phyloP scores from a whole-genome alignment of 2,329 filamentous ascomycete genomes.

The Talaromyces atroroseus region DNA sequence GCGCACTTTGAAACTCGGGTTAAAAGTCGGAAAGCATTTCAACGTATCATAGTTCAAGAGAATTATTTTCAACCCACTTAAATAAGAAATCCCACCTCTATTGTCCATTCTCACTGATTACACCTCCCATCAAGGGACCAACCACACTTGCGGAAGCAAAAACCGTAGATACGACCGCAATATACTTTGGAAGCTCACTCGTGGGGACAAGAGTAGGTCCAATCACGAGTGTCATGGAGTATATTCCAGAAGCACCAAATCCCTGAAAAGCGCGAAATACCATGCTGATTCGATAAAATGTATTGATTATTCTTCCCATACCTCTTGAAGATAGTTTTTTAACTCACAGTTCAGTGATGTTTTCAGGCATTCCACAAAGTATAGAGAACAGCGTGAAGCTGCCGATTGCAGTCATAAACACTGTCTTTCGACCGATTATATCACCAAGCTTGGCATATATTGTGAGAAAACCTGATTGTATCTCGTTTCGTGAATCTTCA shows the following conservation, averaged over 20 bases:
- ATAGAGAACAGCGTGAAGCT: constrained; percentile 40
- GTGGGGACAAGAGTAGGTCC: constrained; percentile 17
- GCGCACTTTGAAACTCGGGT: not conserved
- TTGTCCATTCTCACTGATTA: constrained; percentile 14
- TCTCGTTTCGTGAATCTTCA: not conserved
- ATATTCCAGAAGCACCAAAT: constrained; percentile 22
- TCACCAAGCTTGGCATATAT: constrained; percentile 44
- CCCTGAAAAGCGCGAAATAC: constrained; percentile 26
- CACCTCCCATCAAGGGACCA: constrained; percentile 20
- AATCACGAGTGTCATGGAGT: constrained; percentile 20
- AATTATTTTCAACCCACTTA: constrained; percentile 11
- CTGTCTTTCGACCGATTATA: constrained; percentile 40
- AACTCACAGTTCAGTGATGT: constrained; percentile 27
- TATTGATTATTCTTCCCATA: not conserved
- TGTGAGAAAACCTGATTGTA: constrained; percentile 32
- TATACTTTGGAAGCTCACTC: constrained; percentile 13
- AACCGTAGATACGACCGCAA: constrained; percentile 12
- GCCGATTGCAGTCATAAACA: constrained; percentile 31
- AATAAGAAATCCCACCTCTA: constrained; percentile 23
- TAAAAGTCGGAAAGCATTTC: not conserved
- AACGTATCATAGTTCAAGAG: not conserved
- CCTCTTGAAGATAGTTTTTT: not conserved
- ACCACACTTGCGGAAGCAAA: constrained; percentile 14
- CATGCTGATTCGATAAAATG: constrained; percentile 13
- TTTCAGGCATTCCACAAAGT: constrained; percentile 33